phyloP scores from a whole-genome alignment of 2,329 filamentous ascomycete species.

The Trichoderma sp. region DNA sequence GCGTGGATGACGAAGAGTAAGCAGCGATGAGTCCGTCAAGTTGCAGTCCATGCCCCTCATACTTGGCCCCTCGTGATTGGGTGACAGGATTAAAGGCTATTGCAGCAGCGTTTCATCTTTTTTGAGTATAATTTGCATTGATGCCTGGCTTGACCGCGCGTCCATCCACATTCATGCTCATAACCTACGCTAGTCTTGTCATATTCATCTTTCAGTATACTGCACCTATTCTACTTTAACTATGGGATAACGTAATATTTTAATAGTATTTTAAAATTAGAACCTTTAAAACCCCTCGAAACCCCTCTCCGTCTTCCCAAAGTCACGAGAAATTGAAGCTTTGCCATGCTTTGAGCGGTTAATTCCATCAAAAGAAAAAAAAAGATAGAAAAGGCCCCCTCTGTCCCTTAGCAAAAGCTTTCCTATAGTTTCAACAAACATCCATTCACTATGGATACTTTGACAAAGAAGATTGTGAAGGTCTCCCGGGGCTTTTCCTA shows the following conservation, averaged over 20 bases:
- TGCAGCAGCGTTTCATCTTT: not conserved
- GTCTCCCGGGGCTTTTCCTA: not conserved
- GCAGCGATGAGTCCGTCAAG: not conserved
- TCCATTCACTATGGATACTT: not conserved
- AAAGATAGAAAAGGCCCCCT: not conserved
- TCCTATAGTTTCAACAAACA: not conserved
- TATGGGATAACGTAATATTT: not conserved
- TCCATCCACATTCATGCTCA: not conserved
- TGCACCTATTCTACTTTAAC: not conserved
- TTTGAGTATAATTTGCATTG: not conserved
- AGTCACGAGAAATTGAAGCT: not conserved
- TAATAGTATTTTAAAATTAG: not conserved
- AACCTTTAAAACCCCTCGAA: not conserved
- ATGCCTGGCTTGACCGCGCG: not conserved
- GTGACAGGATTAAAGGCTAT: not conserved
- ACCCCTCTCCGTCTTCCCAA: not conserved
- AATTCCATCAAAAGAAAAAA: not conserved
- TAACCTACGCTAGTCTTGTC: not conserved
- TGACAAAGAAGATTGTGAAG: not conserved
- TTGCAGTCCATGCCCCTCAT: not conserved
- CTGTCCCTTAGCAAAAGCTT: not conserved
- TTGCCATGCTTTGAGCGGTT: not conserved
- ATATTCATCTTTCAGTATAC: not conserved
- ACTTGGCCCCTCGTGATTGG: not conserved
- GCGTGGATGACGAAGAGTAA: not conserved